These are phyloP conservation scores for Eutrema yunnanense DNA, from an alignment of 345 rosid genomes.

Conservation along the genomic window DNA sequence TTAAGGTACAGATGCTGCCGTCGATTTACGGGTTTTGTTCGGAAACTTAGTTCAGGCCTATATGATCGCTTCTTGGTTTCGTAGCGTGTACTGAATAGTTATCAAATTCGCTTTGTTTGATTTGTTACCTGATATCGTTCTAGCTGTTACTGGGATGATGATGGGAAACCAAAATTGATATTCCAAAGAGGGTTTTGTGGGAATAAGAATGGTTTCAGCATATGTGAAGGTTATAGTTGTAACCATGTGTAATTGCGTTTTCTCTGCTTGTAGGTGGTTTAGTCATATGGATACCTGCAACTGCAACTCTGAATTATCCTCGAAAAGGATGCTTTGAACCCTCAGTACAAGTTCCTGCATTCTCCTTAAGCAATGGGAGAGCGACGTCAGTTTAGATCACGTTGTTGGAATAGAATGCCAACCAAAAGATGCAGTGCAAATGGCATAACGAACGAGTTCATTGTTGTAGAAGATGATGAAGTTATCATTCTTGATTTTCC, in stretches of 20 bases:
- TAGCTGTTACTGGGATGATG: background rate
- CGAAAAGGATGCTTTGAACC: background rate
- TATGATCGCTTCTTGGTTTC: conserved; percentile 2
- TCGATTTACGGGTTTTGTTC: background rate
- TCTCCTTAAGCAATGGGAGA: conserved; percentile 33
- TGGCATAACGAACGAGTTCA: conserved; percentile 39
- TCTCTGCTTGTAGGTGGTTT: conserved; percentile 6
- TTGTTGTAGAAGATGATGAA: conserved; percentile 61
- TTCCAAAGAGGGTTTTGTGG: background rate
- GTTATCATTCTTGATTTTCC: conserved; percentile 61
- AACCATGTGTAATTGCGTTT: background rate
- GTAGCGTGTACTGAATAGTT: background rate
- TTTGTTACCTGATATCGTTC: background rate
- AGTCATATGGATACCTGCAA: background rate
- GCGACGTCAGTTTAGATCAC: conserved; percentile 32
- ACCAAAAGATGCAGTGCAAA: conserved; percentile 29
- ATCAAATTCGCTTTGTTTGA: background rate
- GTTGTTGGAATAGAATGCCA: conserved; percentile 36
- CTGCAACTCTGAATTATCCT: background rate
- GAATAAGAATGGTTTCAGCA: background rate
- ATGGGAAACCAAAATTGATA: background rate
- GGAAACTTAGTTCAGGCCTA: background rate
- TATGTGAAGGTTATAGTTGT: background rate
- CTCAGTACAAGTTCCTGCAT: background rate
- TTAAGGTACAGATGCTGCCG: background rate